Base-by-base conservation (phyloP, 176 grass and related monocot species). In the Hordeum marinum region DNA sequence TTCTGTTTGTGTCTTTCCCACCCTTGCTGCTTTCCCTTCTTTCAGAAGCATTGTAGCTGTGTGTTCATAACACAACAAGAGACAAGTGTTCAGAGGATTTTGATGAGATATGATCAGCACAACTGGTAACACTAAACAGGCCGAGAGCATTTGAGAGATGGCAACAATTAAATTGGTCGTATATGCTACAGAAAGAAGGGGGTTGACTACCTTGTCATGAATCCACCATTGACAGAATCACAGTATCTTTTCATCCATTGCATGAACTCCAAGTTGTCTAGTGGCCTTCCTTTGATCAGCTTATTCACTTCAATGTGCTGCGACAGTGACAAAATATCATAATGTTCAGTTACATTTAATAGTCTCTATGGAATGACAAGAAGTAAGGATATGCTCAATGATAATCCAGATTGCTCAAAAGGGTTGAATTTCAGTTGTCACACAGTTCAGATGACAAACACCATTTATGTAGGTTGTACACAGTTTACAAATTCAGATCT, bases 181-280 rank as follows among this genome's bases (percentile, higher is more conserved):
- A 21, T 57, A 9, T 21, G 52, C 18, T 21, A 21, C 52, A 57
- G 52, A 57, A 57, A 57, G 52, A 57, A 57, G 20, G 52, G 52
- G 52, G 52, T 57, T 8, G 52, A 21, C 6, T 57, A 98, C 93
- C 71, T 94, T 85, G 42, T 87, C 75, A 91, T 72, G 27, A 29
- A 71, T 9, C 91, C 89, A 15, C 93, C 83, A 23, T 84, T 95
- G 27, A 92, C 81, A 7, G 96, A 92, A 83, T 98, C 96, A 4
- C 93, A 98, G 4, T 98, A 98, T 86, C 69, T 81, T 80, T 98
- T 98, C 88, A 98, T 72, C 96, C 96, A 98, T 8, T 98, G 96
- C 96, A 98, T 98, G 43, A 99, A 98, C 70, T 98, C 96, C 26
- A 98, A 34, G 76, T 98, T 98, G 79, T 98, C 96, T 10, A 98